Evolutionary conservation across 1,139 yeast genomes (phyloP), one percentile per base, ranked within the genome.

Genomic region (Hemisphaericaspora xylanilytica): DNA sequence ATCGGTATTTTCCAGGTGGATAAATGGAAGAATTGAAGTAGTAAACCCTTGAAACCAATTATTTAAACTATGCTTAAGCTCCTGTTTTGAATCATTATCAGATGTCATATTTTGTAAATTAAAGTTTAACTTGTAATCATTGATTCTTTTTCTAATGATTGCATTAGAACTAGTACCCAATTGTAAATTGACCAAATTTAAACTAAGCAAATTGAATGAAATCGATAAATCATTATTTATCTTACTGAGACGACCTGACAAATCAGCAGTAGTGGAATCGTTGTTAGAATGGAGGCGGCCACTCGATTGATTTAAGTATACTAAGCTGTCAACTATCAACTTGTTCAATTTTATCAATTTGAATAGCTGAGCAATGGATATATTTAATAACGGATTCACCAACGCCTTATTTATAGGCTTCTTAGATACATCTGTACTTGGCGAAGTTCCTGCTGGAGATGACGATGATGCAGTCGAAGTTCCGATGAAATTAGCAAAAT

Each of bases 151-250:
- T 33, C 56, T 56, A n/a, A 68, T 52, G 24, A 55, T 41, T 16
- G 46, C 50, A 5, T 52, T 38, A 3, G 64, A 50, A 12, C 52
- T 48, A 3, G 56, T 43, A 7, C 72, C 71, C 43, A 54, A 38
- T 35, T 42, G 47, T 16, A 47, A 45, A 32, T 52, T 47, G 16
- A 44, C 39, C 22, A 55, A 46, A 40, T 58, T 64, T 32, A 60
- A 53, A 44, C 56, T 61, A 40, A 70, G 52, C 35, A 63, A 52
- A 42, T 65, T 69, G 45, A 50, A 67, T 12, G 67, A 56, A 24
- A 59, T 63, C 9, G 68, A 62, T 37, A 71, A 59, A 39, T 70
- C 75, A 41, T 60, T 59, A 43, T 66, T 65, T 34, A 69, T 60
- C 45, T 67, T 70, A 18, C 50, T 45, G 18, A 70, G 57, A 28